These are phyloP conservation scores for Aspergillus phoenicis DNA, from an alignment of 2,329 filamentous ascomycete species.

Conservation along the genomic window DNA sequence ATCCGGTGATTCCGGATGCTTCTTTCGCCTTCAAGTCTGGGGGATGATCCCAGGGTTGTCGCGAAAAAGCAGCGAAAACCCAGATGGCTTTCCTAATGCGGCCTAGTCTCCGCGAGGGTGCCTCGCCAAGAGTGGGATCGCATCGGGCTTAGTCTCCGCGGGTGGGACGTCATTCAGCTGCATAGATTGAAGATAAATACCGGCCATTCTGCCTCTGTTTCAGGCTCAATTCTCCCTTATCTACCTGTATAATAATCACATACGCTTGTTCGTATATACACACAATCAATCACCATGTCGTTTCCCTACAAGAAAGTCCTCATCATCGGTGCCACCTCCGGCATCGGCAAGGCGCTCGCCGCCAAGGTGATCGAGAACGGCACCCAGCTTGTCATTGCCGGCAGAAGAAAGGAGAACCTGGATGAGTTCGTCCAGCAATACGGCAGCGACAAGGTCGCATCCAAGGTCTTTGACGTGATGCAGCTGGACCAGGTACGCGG, in stretches of 20 bases:
- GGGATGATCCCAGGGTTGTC: background rate
- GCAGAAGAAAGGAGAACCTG: constrained; percentile 55
- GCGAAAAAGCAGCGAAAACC: background rate
- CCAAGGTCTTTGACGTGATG: constrained; percentile 55
- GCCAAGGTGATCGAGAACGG: constrained; percentile 52
- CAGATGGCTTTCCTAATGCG: background rate
- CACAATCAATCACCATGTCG: constrained; percentile 35
- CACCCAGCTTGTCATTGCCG: constrained; percentile 52
- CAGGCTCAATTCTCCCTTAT: no score
- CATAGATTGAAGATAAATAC: background rate
- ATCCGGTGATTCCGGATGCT: no score
- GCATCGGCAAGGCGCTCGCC: constrained; percentile 53
- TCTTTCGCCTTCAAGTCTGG: no score
- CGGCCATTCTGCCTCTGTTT: background rate
- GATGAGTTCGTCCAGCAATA: constrained; percentile 52
- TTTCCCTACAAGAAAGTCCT: constrained; percentile 57
- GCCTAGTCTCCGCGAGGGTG: constrained; percentile 7
- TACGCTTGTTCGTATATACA: background rate
- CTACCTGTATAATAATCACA: background rate
- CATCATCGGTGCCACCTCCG: constrained; percentile 54
- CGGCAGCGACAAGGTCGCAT: constrained; percentile 50
- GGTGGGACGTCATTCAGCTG: background rate
- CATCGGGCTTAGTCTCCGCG: constrained; percentile 8
- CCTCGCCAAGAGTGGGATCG: background rate
- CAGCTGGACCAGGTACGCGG: constrained; percentile 48